These are phyloP conservation scores for Ogataea thermomethanolica DNA, from an alignment of 805 yeast genomes.

Conservation along the genomic window DNA sequence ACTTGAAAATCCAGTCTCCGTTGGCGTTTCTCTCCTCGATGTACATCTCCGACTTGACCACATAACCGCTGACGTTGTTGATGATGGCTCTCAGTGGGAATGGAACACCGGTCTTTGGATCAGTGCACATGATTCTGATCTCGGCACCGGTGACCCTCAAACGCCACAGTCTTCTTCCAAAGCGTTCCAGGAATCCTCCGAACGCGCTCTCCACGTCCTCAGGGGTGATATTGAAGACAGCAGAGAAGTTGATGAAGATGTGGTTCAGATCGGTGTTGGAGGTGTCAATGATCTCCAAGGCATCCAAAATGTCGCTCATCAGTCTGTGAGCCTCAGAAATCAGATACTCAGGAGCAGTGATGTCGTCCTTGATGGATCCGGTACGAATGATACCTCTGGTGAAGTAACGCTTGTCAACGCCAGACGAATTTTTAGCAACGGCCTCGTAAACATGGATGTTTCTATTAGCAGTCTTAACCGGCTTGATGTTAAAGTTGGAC, in stretches of 20 bases:
- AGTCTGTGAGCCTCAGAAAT: conserved; percentile 95
- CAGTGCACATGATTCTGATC: conserved; percentile 92
- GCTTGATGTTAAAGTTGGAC: conserved; percentile 92
- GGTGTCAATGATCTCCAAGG: conserved; percentile 90
- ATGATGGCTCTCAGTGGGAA: conserved; percentile 97
- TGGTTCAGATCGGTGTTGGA: conserved; percentile 95
- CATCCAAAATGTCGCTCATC: conserved; percentile 94
- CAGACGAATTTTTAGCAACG: conserved; percentile 84
- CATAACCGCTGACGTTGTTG: conserved; percentile 95
- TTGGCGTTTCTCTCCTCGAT: conserved; percentile 88
- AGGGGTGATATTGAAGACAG: conserved; percentile 90
- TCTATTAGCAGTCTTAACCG: conserved; percentile 93
- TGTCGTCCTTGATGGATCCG: conserved; percentile 89
- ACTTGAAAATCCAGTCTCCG: conserved; percentile 97
- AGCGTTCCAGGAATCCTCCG: conserved; percentile 96
- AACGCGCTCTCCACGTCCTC: conserved; percentile 96
- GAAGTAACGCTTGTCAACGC: conserved; percentile 89
- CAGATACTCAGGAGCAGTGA: conserved; percentile 87
- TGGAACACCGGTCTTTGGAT: conserved; percentile 80
- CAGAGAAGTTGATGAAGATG: conserved; percentile 94
- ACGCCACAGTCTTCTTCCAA: conserved; percentile 96
- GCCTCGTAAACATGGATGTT: conserved; percentile 98
- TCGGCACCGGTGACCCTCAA: conserved; percentile 96
- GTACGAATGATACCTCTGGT: conserved; percentile 97
- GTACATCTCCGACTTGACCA: conserved; percentile 91